Evolutionary conservation across 306 rosid species (phyloP), one percentile per base, ranked within the genome.

Genomic region (Herpetospermum pedunculosum): DNA sequence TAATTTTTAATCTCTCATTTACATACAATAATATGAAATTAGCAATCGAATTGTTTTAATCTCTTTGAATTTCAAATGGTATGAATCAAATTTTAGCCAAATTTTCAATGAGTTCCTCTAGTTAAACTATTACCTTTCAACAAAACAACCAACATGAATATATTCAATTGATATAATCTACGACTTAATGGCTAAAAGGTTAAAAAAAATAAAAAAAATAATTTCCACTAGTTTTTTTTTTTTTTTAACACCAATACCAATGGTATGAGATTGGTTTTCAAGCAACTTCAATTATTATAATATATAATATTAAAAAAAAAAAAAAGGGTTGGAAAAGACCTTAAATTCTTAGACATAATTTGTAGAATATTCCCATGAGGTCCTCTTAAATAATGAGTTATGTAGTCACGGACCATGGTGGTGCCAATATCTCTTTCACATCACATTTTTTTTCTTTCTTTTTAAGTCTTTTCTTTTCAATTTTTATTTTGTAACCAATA

Each of bases 381-480:
- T 67, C 34, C 18, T 19, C 29, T 35, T 0, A 5, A 28, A 3
- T 37, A 35, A 40, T 21, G 3, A 63, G 46, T 13, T 38, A 23
- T 40, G 52, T 21, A 1, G 52, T 67, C 72, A 23, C 69, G 69
- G 69, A 15, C 65, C 4, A 58, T 19, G 72, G 72, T 67, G 52
- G 72, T 65, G 29, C 50, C 72, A n/a, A 67, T 38, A 23, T 67
- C 72, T 23, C 34, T 67, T 19, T 67, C 72, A 41, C 46, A 23
- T 21, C 6, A 38, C 72, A 38, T 19, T 9, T 8, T 58, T 29
- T 5, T 14, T 2, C 26, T 57, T 57, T 4, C 2, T 3, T 26
- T 4, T 58, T 3, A 4, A 28, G 0, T 1, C 34, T 60, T 30
- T 60, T 58, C 21, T 18, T 16, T 34, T 0, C 13, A 59, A 32